Conservation (phyloP, 2,329 filamentous ascomycete species). For the Aspergillus cejpii region DNA sequence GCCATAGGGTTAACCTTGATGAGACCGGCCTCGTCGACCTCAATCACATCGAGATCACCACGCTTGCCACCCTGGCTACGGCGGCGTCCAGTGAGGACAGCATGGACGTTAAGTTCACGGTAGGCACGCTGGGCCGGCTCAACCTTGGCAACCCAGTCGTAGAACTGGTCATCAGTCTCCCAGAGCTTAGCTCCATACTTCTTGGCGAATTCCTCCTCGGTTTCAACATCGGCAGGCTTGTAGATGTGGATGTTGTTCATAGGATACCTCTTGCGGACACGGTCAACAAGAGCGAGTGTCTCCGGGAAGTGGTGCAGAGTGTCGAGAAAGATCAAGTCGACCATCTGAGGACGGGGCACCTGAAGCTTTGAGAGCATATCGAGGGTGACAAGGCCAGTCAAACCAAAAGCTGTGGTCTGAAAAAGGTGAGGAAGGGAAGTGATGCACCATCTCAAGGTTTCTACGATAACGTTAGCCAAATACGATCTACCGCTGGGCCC, state of each 20-base stretch:
- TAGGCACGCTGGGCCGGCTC: constrained; percentile 93
- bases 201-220: constrained; percentile 67
- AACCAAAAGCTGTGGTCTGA: constrained; percentile 76
- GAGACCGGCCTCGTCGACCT: constrained; percentile 82
- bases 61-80: constrained; percentile 90
- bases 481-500: constrained; percentile 8
- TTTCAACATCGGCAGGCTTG: constrained; percentile 72
- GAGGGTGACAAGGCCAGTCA: constrained; percentile 73
- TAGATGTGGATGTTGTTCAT: constrained; percentile 78
- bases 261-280: constrained; percentile 68
- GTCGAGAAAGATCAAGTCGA: constrained; percentile 65
- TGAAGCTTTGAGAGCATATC: constrained; percentile 57
- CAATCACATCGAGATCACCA: constrained; percentile 81
- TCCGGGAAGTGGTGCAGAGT: constrained; percentile 77
- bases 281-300: constrained; percentile 66
- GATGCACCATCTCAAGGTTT: constrained; percentile 87
- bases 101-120: constrained; percentile 75
- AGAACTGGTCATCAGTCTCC: constrained; percentile 78
- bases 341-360: constrained; percentile 44
- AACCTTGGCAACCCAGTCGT: constrained; percentile 96
- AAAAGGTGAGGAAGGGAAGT: constrained; percentile 83
- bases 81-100: constrained; percentile 85
- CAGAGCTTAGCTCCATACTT: constrained; percentile 78
- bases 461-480: constrained; percentile 36
- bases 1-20: constrained; percentile 97